Base-by-base conservation (phyloP, 2,329 filamentous ascomycete genomes). In the Cladophialophora carrionii region DNA sequence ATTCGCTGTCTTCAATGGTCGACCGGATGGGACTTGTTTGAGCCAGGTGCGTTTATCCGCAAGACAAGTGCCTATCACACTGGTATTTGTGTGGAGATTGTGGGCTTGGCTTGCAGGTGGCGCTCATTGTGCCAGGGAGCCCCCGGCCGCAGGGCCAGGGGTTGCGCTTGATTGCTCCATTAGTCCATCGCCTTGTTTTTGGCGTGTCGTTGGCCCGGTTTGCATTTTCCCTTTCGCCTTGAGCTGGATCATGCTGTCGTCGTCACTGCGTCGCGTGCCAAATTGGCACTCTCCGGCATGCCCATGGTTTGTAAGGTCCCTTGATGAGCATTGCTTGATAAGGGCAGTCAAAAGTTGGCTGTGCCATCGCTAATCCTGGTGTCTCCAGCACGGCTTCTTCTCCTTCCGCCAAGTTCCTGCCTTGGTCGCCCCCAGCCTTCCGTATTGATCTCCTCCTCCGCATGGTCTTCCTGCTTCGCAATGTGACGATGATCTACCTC, bases 401-500 rank as follows among this genome's bases (percentile, higher is more conserved):
- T 34, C 31, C 54, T 43, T 57, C 54, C 17, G 32, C 54, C 54
- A 17, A 17, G 54, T 14, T 31, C 37, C 10, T 41, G 31, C 9
- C 46, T 52, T 9, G 26, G n/a, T 24, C 41, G 24, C 57, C 31
- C 31, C 57, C 57, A 60, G 57, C 57, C 57, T 60, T 60, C 48
- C 46, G 57, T 60, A 46, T 41, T 26, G 46, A 32, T 29, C 46
- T 43, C 8, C 6, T 9, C 6, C 22, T 14, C 12, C n/a, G 43
- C 46, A 32, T 52, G 17, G 10, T 51, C 10, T 12, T 22, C 20
- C 24, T 7, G 20, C 48, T 51, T 51, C 22, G 48, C 41, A 20
- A 60, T 52, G 57, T 52, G 46, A 60, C 57, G 31, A 51, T 60
- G 57, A 60, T 60, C 57, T 60, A n/a, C 57, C 26, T 29, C 26